These are phyloP conservation scores for Colletotrichum scovillei DNA, from an alignment of 2,329 filamentous ascomycete genomes.

Conservation along the genomic window DNA sequence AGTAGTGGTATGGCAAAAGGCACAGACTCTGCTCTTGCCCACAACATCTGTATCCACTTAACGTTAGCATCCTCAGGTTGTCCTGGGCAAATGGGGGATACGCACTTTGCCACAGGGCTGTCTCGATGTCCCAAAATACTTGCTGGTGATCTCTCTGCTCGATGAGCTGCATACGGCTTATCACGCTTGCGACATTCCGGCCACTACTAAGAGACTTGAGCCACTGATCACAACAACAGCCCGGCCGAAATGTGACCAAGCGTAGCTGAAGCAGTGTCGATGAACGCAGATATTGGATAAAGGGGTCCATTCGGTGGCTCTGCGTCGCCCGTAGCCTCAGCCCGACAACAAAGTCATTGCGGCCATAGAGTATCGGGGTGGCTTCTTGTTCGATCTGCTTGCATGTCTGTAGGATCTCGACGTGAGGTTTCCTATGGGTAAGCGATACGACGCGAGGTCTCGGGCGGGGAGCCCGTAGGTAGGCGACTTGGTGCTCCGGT, in stretches of 20 bases:
- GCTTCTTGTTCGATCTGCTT: constrained; percentile 44
- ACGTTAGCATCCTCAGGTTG: constrained; percentile 1
- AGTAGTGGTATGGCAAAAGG: constrained; percentile 21
- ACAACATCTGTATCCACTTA: not conserved
- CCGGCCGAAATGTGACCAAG: constrained; percentile 36
- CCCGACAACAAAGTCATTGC: constrained; percentile 43
- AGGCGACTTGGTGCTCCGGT: constrained; percentile 23
- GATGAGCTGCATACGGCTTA: not conserved
- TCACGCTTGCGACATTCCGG: not conserved
- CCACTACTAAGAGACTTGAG: not conserved
- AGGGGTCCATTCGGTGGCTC: constrained; percentile 31
- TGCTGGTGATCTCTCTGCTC: not conserved
- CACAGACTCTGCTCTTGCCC: constrained; percentile 12
- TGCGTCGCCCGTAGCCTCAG: constrained; percentile 31
- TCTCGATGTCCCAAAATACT: constrained; percentile 6
- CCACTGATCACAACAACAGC: constrained; percentile 36
- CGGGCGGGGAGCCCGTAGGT: constrained; percentile 20
- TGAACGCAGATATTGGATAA: constrained; percentile 38
- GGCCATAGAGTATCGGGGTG: constrained; percentile 43
- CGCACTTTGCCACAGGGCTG: constrained; percentile 4
- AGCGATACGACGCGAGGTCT: constrained; percentile 23
- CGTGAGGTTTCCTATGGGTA: constrained; percentile 35
- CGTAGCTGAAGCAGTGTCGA: constrained; percentile 36
- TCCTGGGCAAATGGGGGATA: not conserved
- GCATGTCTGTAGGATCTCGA: constrained; percentile 45